Base-by-base conservation (phyloP, 2,329 filamentous ascomycete species). In the Fragosphaeria purpurea region DNA sequence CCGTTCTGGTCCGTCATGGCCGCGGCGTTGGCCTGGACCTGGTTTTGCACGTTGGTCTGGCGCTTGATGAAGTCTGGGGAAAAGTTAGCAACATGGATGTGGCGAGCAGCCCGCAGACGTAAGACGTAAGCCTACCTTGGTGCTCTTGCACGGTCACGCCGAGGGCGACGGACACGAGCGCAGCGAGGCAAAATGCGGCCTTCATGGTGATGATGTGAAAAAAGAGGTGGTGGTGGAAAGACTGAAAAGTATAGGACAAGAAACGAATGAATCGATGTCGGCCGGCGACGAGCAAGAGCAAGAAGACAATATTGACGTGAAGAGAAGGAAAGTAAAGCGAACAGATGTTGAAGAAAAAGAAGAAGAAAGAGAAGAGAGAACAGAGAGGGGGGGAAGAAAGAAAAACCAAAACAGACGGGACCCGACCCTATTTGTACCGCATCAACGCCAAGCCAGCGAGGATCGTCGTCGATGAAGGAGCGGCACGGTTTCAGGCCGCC, bases 221-320 rank as follows among this genome's bases (percentile, higher is more conserved):
- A 40, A 34, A 12, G 34, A 8, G 39, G 41, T 44, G 33, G 34
- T 52, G 41, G 38, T 39, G 11, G 41, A 43, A 34, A 33, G 44
- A 48, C 59, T 46, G 37, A 48, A 45, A 50, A 59, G 54, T 57
- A 22, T 22, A 3, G 22, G 53, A 57, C 48, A 57, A 62, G 54
- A 58, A 62, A 59, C 52, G 51, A 60, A 64, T 62, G 46, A 55
- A 63, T 55, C 33, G 50, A 64, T 60, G 73, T 76, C 73, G 74
- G 62, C 73, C 74, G 71, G 74, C 74, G 74, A 76, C 73, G 62
- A 68, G 66, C 62, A 65, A 60, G 60, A 63, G 58, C 61, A 49
- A 53, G 52, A 58, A 62, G 57, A 56, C 55, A 59, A 57, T 59
- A 51, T 11, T 37, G 7, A 7, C 35, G 35, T 31, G 54, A 51